Percentiles rank a stretch among this genome's conserved stretches.
Conservation (phyloP, 1,284 basidiomycete genomes). For the Limonomyces culmigenus region DNA sequence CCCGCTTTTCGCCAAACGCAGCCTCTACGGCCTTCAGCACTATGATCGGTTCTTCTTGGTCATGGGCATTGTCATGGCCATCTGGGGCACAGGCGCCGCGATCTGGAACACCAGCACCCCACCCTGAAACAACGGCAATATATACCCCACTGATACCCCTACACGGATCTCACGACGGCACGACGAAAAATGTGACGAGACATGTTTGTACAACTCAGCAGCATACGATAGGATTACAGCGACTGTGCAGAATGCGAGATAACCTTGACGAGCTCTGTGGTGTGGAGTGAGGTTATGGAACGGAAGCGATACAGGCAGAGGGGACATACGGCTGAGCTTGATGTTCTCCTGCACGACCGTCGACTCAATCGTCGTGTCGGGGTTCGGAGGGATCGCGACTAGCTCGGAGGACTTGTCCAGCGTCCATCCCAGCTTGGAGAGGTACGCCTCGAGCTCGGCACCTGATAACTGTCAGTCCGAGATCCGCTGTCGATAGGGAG, state of each 20-base stretch:
- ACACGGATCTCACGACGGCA: too few relatives aligned
- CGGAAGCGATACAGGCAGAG: slow-evolving; percentile 2
- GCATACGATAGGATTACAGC: too few relatives aligned
- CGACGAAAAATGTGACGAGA: slow-evolving; percentile 1
- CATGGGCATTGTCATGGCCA: slow-evolving; percentile 45
- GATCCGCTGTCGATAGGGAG: slow-evolving; percentile 1
- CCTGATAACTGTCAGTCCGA: slow-evolving; percentile 17
- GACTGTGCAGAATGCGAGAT: slow-evolving; percentile 50
- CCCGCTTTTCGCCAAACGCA: slow-evolving; percentile 51
- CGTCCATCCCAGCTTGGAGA: slow-evolving; percentile 62
- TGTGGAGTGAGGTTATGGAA: slow-evolving; percentile 4
- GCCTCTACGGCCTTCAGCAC: too few relatives aligned
- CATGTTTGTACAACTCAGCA: slow-evolving; percentile 2
- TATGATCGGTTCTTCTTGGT: too few relatives aligned
- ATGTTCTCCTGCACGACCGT: slow-evolving; percentile 88
- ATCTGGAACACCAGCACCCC: slow-evolving; percentile 26
- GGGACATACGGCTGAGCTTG: slow-evolving; percentile 66
- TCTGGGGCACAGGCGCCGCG: slow-evolving; percentile 64
- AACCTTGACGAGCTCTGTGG: slow-evolving; percentile 67
- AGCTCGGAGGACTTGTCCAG: slow-evolving; percentile 41
- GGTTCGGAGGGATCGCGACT: slow-evolving; percentile 67
- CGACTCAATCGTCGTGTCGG: slow-evolving; percentile 91
- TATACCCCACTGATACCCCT: too few relatives aligned
- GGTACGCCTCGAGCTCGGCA: slow-evolving; percentile 44
- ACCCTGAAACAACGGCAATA: too few relatives aligned